A percentile compares a stretch with the other conserved stretches of the same genome.
Evolutionary conservation across 441 rosid species (phyloP).

Genomic region (Flueggea neowawraea): DNA sequence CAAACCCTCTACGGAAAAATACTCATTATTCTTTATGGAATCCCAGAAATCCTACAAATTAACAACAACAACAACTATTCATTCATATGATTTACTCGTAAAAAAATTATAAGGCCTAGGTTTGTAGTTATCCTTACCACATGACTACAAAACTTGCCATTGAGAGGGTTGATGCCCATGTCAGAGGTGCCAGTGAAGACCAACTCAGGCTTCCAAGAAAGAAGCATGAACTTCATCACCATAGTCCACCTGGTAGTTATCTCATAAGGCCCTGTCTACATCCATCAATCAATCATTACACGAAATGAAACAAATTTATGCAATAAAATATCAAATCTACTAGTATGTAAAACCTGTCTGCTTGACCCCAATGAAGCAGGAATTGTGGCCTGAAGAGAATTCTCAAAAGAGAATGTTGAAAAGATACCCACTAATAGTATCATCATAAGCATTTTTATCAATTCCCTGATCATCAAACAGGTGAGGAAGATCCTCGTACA

Average conservation of each 20-base stretch:
- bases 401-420: slow-evolving; percentile 69
- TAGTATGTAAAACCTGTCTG: slow-evolving; percentile 33
- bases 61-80: no score
- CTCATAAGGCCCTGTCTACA: slow-evolving; percentile 88
- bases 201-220: slow-evolving; percentile 85
- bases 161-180: slow-evolving; percentile 78
- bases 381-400: slow-evolving; percentile 57
- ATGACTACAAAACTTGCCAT: slow-evolving; percentile 75
- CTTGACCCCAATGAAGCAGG: slow-evolving; percentile 70
- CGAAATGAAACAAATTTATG: no score
- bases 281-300: slow-evolving; percentile 16
- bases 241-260: slow-evolving; percentile 90
- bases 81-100: no score
- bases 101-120: no score
- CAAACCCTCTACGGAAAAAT: slow-evolving; percentile 74
- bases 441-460: slow-evolving; percentile 76
- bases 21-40: slow-evolving; percentile 65
- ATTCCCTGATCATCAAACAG: slow-evolving; percentile 88
- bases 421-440: slow-evolving; percentile 59
- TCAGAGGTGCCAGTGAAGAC: slow-evolving; percentile 71
- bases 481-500: slow-evolving; percentile 78
- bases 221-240: slow-evolving; percentile 72
- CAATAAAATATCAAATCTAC: background rate
- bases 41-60: slow-evolving; percentile 67
- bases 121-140: slow-evolving; percentile 34